Evolutionary conservation across 1,284 basidiomycete genomes (phyloP).

Genomic region (Cystobasidium sp.): DNA sequence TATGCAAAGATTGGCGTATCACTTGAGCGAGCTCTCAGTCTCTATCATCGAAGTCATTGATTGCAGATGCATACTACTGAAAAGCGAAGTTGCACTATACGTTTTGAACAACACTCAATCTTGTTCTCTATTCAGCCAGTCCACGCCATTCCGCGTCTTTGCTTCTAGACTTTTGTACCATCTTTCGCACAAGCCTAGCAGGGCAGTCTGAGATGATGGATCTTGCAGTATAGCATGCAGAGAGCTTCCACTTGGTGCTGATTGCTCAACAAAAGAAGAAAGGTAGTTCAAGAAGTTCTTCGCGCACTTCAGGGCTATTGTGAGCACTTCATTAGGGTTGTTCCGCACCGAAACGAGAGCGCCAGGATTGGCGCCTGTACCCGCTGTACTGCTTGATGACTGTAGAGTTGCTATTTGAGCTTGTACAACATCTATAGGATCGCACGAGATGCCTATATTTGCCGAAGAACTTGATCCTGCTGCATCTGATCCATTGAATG

Average conservation of each 20-base stretch:
- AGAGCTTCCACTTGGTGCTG: constrained; percentile 37
- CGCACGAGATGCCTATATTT: constrained; percentile 39
- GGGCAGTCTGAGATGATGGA: constrained; percentile 29
- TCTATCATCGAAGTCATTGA: neutral
- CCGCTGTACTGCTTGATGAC: neutral
- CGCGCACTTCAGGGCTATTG: constrained; percentile 29
- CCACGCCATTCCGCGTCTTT: constrained; percentile 36
- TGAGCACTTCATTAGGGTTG: constrained; percentile 36
- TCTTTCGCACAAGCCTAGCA: constrained; percentile 35
- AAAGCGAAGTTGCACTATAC: neutral
- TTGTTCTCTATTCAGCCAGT: constrained; percentile 43
- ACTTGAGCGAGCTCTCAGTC: too few species aligned
- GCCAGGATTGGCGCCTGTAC: neutral
- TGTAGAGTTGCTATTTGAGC: constrained; percentile 25
- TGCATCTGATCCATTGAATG: constrained; percentile 9
- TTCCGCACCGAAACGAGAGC: constrained; percentile 3
- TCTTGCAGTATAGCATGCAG: constrained; percentile 37
- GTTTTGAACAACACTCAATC: constrained; percentile 2
- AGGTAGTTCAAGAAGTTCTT: constrained; percentile 47
- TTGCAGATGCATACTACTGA: neutral
- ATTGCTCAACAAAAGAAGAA: constrained; percentile 43
- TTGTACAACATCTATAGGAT: constrained; percentile 36
- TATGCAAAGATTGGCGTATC: too few species aligned
- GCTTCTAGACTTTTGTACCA: constrained; percentile 43
- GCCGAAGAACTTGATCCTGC: constrained; percentile 3